Evolutionary conservation across 2,329 filamentous ascomycete genomes (phyloP), one percentile per base, ranked within the genome.

Genomic region (Trichoderma citrinoviride): DNA sequence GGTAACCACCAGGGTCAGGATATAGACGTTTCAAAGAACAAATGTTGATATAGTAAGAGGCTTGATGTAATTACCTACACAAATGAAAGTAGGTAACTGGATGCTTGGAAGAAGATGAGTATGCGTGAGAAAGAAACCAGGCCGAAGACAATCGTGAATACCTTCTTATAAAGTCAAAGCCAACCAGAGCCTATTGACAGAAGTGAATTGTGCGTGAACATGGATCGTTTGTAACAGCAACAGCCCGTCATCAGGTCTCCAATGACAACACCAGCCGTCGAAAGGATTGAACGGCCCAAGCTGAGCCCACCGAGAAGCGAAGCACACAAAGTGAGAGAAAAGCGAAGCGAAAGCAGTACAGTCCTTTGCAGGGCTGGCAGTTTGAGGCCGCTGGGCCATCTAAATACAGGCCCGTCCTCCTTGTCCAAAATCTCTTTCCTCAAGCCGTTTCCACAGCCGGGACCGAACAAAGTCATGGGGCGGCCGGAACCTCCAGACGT

Each of bases 271-370:
- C 71, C 70, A 75, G 72, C 70, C 71, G 71, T 72, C 72, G 71
- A 64, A 76, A 73, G 68, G 73, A 76, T 72, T 74, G 73, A 73
- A 74, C 70, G 73, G 69, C 71, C 37, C 47, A 65, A 19, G 37
- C 52, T 57, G 40, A 67, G 47, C 55, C 33, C 44, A 41, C 46
- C 15, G 52, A 54, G 25, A 47, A 19, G 47, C 44, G 25, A 46
- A 19, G 40, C 52, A 46, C n/a, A n/a, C n/a, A 10, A 47, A 57
- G 44, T 46, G 50, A 67, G 66, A 61, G 46, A 57, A 47, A 60
- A 50, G 61, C 40, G 57, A 44, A 12, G 8, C 41, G 27, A 60
- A 58, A 56, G 54, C 21, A 6, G 46, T 21, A n/a, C 29, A 15
- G n/a, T 63, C 25, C 29, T 56, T 52, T 12, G 47, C 5, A 44